A percentile compares a stretch with the other conserved stretches of the same genome.
These are phyloP conservation scores for Curvularia sp. DNA, from an alignment of 2,329 filamentous ascomycete species.

Conservation along the genomic window DNA sequence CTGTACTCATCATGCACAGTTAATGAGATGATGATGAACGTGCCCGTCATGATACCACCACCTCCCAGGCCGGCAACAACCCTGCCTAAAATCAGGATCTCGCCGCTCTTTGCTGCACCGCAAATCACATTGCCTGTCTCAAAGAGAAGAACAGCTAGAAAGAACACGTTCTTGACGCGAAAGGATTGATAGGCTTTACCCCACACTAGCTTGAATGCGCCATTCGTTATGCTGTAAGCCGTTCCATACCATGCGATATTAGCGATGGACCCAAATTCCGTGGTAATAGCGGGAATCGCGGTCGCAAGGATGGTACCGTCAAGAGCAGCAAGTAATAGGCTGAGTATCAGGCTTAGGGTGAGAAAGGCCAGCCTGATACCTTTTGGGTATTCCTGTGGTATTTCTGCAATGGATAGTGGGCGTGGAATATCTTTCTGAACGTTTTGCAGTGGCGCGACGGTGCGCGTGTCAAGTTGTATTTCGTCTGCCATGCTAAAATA, in stretches of 20 bases:
- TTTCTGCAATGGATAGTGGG: too few species aligned
- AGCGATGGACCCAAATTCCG: background rate
- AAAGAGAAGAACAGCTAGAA: background rate
- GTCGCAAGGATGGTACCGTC: background rate
- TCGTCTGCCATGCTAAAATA: too few species aligned
- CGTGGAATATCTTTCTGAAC: too few species aligned
- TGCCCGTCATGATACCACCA: background rate
- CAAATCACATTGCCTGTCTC: background rate
- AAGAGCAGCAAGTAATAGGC: background rate
- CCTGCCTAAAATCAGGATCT: background rate
- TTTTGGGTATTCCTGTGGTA: background rate
- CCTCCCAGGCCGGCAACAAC: background rate
- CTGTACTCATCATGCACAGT: too few species aligned
- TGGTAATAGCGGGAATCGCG: background rate
- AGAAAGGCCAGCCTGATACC: background rate
- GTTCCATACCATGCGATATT: background rate
- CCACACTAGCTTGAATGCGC: background rate
- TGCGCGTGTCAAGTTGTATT: too few species aligned
- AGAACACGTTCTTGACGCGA: background rate
- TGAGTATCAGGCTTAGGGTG: background rate
- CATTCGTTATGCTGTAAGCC: background rate
- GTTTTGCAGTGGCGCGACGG: too few species aligned
- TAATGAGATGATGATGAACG: constrained; percentile 19
- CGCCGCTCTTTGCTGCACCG: background rate
- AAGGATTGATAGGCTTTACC: background rate